These are phyloP conservation scores for Solanum phureja DNA, from an alignment of 257 asterid genomes.

Conservation along the genomic window DNA sequence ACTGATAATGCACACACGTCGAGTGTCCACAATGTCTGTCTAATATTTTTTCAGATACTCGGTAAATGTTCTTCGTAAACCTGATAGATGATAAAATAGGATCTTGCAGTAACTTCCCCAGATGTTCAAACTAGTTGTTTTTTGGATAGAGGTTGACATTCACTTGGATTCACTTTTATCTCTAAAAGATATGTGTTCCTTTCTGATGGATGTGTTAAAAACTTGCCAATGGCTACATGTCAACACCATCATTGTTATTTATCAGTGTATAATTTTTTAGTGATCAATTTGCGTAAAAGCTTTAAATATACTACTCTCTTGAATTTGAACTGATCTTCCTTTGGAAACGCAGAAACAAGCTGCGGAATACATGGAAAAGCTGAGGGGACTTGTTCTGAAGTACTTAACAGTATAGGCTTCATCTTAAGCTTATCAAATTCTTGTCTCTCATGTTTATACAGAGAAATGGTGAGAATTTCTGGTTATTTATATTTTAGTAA, in stretches of 20 bases:
- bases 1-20: background rate
- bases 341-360: constrained; percentile 50
- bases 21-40: background rate
- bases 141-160: background rate
- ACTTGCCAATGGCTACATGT: background rate
- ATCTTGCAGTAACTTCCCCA: background rate
- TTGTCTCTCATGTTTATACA: background rate
- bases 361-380: constrained; percentile 80
- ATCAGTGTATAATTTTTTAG: too few species aligned
- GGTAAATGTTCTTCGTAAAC: background rate
- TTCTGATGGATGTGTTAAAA: background rate
- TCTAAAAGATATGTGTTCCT: background rate
- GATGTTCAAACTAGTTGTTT: background rate
- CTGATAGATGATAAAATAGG: background rate
- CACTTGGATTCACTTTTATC: background rate
- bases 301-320: background rate
- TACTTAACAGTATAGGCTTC: constrained; percentile 53
- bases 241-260: background rate
- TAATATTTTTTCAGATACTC: background rate
- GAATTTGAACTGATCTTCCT: background rate
- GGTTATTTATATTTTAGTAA: background rate
- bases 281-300: background rate
- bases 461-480: background rate
- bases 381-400: constrained; percentile 70
- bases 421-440: background rate